Percentiles rank a stretch among this genome's conserved stretches.
Evolutionary conservation across 176 grass and related monocot species (phyloP).

Genomic region (Rhynchospora tenuis): DNA sequence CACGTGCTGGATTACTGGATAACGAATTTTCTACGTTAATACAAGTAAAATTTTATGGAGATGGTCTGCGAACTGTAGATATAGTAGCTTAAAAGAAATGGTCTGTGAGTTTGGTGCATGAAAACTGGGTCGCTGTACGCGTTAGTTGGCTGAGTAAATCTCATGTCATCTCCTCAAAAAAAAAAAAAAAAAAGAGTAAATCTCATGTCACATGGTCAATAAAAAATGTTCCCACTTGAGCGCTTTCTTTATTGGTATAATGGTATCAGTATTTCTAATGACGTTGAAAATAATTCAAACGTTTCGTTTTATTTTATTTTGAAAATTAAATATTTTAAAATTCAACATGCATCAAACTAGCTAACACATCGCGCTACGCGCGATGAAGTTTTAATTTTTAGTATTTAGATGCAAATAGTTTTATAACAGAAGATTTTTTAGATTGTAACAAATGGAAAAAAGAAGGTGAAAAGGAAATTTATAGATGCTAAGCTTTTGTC

Average conservation of each 20-base stretch:
- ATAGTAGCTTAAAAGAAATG: neutral
- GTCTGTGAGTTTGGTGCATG: neutral
- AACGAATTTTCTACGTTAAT: neutral
- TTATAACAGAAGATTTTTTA: too few species aligned
- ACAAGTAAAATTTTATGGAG: neutral
- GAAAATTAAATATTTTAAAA: too few species aligned
- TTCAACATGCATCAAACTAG: too few species aligned
- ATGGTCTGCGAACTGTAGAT: neutral
- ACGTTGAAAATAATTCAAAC: neutral
- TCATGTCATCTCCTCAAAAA: too few species aligned
- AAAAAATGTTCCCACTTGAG: neutral
- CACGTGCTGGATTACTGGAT: neutral
- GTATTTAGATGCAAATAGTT: too few species aligned
- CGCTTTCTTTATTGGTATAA: neutral
- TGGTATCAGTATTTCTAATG: neutral
- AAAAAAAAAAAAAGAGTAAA: too few species aligned
- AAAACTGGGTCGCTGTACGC: neutral
- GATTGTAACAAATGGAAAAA: too few species aligned
- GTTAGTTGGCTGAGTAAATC: neutral
- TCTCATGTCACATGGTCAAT: neutral
- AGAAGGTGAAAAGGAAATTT: too few species aligned
- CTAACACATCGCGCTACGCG: too few species aligned
- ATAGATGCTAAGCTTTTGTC: too few species aligned
- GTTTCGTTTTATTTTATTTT: too few species aligned
- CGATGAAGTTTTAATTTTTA: too few species aligned